A percentile compares a stretch with the other conserved stretches of the same genome.
Conservation (phyloP, 2,329 filamentous ascomycete species). For the Fusarium brevicatenulatum region DNA sequence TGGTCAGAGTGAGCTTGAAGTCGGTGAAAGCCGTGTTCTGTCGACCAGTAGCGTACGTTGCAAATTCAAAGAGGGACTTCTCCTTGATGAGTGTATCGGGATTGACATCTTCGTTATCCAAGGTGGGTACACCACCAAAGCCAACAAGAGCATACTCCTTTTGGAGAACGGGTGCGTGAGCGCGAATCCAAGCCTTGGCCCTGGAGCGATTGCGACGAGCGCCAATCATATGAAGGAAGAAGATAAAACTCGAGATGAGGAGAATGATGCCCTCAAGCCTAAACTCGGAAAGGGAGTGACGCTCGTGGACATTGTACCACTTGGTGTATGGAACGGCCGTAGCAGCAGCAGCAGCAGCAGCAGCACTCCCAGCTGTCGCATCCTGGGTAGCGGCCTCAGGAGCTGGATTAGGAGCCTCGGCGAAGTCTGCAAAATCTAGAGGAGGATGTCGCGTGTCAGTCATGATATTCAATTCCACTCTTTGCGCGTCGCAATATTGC, state of each 20-base stretch:
- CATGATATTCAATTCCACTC: constrained; percentile 11
- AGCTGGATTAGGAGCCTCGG: constrained; percentile 76
- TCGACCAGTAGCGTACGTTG: constrained; percentile 88
- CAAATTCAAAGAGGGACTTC: constrained; percentile 86
- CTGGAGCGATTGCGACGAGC: constrained; percentile 81
- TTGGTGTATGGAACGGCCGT: constrained; percentile 77
- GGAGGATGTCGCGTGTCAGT: constrained; percentile 42
- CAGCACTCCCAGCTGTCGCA: constrained; percentile 58
- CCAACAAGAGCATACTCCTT: constrained; percentile 90
- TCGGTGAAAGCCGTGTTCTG: constrained; percentile 94
- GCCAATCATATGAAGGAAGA: constrained; percentile 84
- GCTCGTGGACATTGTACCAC: constrained; percentile 98
- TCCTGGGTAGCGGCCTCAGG: constrained; percentile 61
- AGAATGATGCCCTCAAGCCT: constrained; percentile 86
- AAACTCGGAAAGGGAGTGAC: constrained; percentile 85
- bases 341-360: constrained; percentile 61
- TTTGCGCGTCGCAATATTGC: constrained; percentile 29
- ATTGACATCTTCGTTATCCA: constrained; percentile 54
- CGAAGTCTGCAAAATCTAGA: constrained; percentile 93
- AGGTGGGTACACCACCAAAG: constrained; percentile 69
- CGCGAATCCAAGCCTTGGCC: constrained; percentile 82
- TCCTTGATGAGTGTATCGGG: constrained; percentile 74
- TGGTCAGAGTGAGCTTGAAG: constrained; percentile 81
- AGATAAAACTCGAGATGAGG: constrained; percentile 76
- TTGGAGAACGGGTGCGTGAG: constrained; percentile 76